These are phyloP conservation scores for Eleusine coracana DNA, from an alignment of 176 grass and related monocot species.

Conservation along the genomic window DNA sequence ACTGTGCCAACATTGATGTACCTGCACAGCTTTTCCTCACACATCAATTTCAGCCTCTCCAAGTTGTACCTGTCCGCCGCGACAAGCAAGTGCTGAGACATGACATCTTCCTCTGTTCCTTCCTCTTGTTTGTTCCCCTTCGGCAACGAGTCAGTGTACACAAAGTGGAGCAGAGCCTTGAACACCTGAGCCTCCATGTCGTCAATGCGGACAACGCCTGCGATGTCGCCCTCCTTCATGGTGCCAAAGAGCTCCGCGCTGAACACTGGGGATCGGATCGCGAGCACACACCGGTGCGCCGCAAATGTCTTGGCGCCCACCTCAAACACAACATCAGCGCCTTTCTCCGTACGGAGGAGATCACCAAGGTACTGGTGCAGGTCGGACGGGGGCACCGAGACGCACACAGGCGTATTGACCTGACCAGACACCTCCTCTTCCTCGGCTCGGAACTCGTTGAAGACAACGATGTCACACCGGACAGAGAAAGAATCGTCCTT, in stretches of 20 bases:
- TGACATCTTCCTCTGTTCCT: neutral
- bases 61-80: neutral
- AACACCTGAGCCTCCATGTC: slow-evolving; percentile 50
- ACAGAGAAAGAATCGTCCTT: neutral
- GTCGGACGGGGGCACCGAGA: neutral
- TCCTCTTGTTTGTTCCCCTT: neutral
- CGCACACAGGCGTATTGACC: neutral
- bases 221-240: slow-evolving; percentile 41
- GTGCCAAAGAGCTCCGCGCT: slow-evolving; percentile 38
- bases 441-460: neutral
- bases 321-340: slow-evolving; percentile 47
- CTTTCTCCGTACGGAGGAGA: neutral
- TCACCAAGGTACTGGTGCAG: neutral
- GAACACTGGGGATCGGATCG: slow-evolving; percentile 47
- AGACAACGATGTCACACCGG: neutral
- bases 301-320: slow-evolving; percentile 27
- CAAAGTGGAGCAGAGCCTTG: neutral
- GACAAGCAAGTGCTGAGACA: neutral
- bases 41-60: neutral
- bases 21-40: neutral
- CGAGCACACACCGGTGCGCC: slow-evolving; percentile 38
- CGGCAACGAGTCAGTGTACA: neutral
- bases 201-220: slow-evolving; percentile 5
- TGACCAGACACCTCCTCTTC: neutral
- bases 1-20: neutral